A percentile compares a stretch with the other conserved stretches of the same genome.
These are phyloP conservation scores for Wickerhamiella occidentalis DNA, from an alignment of 805 yeast species.

Conservation along the genomic window DNA sequence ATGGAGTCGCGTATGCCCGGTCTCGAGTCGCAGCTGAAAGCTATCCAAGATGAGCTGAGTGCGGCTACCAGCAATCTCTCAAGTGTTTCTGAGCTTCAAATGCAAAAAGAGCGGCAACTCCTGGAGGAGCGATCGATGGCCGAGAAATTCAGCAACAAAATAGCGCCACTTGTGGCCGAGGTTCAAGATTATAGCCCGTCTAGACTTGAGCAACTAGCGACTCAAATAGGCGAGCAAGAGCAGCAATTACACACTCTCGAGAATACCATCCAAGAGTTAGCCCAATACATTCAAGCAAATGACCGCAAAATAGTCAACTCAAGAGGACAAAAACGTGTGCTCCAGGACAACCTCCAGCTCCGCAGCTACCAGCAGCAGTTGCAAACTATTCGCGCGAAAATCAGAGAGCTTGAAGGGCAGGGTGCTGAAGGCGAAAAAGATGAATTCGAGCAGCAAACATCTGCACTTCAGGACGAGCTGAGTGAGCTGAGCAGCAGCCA, in stretches of 20 bases:
- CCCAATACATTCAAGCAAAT: conserved; percentile 4
- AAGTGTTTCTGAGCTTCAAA: neutral
- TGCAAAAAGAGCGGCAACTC: neutral
- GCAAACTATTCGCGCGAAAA: conserved; percentile 29
- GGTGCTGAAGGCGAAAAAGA: conserved; percentile 51
- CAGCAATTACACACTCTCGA: neutral
- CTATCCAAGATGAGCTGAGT: neutral
- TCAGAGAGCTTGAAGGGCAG: conserved; percentile 38
- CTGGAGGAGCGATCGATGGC: neutral
- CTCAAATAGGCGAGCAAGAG: neutral
- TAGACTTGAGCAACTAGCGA: conserved; percentile 6
- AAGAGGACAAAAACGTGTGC: conserved; percentile 46
- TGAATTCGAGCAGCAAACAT: conserved; percentile 47
- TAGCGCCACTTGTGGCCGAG: neutral
- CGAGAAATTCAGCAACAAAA: conserved; percentile 10
- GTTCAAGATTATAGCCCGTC: neutral
- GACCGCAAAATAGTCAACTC: conserved; percentile 33
- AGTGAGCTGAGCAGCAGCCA: conserved; percentile 48
- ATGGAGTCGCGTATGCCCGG: neutral
- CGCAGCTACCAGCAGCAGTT: conserved; percentile 35
- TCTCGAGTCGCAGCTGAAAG: neutral
- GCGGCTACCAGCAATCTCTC: neutral
- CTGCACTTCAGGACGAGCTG: conserved; percentile 37
- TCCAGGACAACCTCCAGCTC: conserved; percentile 53
- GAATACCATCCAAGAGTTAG: conserved; percentile 23